These are phyloP conservation scores for Alternaria sp. DNA, from an alignment of 2,329 filamentous ascomycete genomes.

Conservation along the genomic window DNA sequence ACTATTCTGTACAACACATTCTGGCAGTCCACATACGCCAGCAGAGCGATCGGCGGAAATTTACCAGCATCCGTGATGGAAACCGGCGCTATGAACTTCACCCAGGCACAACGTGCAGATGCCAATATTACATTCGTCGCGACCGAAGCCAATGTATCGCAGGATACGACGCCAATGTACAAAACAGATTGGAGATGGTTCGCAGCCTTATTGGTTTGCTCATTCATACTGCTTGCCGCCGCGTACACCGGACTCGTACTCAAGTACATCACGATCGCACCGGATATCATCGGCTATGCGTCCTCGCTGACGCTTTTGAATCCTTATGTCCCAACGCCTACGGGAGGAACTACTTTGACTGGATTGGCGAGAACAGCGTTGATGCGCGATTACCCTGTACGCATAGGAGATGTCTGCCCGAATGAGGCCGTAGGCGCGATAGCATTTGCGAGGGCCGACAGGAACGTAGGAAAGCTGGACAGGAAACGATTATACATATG, in stretches of 20 bases:
- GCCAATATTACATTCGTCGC: conserved; percentile 22
- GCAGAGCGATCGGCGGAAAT: conserved; percentile 26
- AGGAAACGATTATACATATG: conserved; percentile 33
- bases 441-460: conserved; percentile 30
- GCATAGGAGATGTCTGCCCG: conserved; percentile 38
- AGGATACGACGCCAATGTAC: conserved; percentile 15
- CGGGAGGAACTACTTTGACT: conserved; percentile 4
- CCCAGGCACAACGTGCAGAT: background rate
- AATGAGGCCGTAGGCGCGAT: conserved; percentile 36
- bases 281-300: conserved; percentile 28
- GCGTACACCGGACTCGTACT: conserved; percentile 34
- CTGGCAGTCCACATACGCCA: conserved; percentile 36
- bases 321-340: conserved; percentile 5
- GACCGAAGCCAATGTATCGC: conserved; percentile 11
- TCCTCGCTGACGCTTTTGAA: conserved; percentile 23
- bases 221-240: conserved; percentile 30
- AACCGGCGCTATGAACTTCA: conserved; percentile 6
- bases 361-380: conserved; percentile 27
- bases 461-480: conserved; percentile 22
- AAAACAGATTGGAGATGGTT: conserved; percentile 38
- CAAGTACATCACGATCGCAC: conserved; percentile 37
- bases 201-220: conserved; percentile 26
- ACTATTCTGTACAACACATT: conserved; percentile 37
- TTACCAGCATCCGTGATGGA: conserved; percentile 26
- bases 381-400: conserved; percentile 30